Evolutionary conservation across 1,284 basidiomycete species (phyloP).

Genomic region (Thelephora terrestris): DNA sequence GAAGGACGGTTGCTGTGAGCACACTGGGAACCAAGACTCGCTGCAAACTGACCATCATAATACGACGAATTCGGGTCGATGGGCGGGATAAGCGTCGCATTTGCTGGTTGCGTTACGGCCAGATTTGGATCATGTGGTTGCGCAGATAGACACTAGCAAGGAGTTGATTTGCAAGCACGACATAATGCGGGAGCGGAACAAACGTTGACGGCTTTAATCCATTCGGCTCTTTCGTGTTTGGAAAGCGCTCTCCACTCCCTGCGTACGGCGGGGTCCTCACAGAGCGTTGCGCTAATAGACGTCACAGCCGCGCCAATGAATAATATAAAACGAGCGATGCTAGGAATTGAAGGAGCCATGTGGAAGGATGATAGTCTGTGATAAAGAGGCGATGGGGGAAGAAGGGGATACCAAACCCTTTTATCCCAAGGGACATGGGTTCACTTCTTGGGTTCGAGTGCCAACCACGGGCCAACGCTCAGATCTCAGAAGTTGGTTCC

Average conservation of each 20-base stretch:
- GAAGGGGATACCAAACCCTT: too few species aligned
- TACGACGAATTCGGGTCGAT: conserved; percentile 25
- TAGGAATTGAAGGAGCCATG: too few species aligned
- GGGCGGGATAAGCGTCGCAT: conserved; percentile 19
- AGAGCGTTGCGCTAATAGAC: conserved; percentile 2
- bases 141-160: conserved; percentile 21
- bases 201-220: conserved; percentile 21
- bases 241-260: conserved; percentile 19
- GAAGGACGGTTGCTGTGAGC: background rate
- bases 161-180: background rate
- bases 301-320: too few species aligned
- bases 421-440: too few species aligned
- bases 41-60: conserved; percentile 17
- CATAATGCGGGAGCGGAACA: background rate
- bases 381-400: too few species aligned
- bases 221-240: conserved; percentile 13
- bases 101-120: conserved; percentile 17
- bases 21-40: background rate
- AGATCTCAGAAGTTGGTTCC: too few species aligned
- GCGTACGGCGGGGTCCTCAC: conserved; percentile 15
- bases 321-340: too few species aligned
- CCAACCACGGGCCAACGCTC: too few species aligned
- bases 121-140: conserved; percentile 21
- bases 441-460: too few species aligned
- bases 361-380: too few species aligned